Conservation (phyloP, 306 rosid species). For the Chamaecrista fasciculata region DNA sequence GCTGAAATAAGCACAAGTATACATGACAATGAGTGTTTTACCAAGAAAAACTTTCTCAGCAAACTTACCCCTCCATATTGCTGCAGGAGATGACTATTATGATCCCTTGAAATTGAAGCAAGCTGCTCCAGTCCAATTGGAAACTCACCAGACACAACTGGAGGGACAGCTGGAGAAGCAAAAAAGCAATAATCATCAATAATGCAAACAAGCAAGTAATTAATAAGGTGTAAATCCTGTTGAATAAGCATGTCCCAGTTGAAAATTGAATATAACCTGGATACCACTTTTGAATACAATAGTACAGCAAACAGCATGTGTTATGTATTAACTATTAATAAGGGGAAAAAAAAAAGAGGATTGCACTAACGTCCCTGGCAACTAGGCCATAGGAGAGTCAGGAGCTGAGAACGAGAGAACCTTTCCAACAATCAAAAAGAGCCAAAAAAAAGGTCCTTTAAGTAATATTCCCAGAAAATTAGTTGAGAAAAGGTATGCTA, state of each 20-base stretch:
- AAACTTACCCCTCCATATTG: constrained; percentile 70
- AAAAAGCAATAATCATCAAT: constrained; percentile 24
- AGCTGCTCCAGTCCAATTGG: constrained; percentile 59
- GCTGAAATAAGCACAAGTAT: constrained; percentile 18
- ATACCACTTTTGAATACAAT: not conserved
- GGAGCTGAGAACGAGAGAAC: not conserved
- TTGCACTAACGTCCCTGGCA: not conserved
- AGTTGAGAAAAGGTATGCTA: not conserved
- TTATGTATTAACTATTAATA: not conserved
- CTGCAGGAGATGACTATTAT: constrained; percentile 41
- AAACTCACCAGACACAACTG: constrained; percentile 47
- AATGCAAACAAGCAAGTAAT: not conserved
- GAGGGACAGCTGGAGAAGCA: constrained; percentile 20
- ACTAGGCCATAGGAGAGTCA: not conserved
- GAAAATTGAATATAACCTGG: not conserved
- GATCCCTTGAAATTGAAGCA: constrained; percentile 68
- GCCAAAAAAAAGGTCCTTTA: no score
- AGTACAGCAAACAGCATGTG: not conserved
- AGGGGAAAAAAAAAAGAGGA: no score
- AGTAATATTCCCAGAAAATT: not conserved
- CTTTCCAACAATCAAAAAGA: not conserved
- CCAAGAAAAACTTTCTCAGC: not conserved
- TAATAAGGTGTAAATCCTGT: not conserved
- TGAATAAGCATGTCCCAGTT: not conserved
- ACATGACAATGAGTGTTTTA: constrained; percentile 3